Conservation (phyloP, 257 asterid species). For the Jacaranda mimosifolia region DNA sequence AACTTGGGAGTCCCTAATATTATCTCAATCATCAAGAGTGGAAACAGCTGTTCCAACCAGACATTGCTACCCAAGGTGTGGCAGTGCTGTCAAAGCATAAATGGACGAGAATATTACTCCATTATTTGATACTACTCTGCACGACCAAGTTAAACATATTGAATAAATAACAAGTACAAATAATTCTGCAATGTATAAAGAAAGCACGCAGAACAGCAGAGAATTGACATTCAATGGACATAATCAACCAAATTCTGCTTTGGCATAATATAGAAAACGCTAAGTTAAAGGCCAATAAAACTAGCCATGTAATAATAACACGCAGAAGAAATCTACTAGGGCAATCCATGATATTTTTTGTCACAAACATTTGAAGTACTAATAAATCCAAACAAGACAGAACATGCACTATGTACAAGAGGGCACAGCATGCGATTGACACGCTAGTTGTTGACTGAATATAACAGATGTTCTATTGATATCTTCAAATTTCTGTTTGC, state of each 20-base stretch:
- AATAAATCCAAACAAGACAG: slow-evolving; percentile 23
- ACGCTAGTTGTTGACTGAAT: slow-evolving; percentile 5
- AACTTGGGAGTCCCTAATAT: no score
- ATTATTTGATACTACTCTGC: background rate
- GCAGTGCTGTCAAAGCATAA: no score
- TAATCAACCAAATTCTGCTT: slow-evolving; percentile 19
- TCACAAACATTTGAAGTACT: background rate
- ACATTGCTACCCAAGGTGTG: no score
- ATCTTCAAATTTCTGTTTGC: background rate
- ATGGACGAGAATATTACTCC: background rate
- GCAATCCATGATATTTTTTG: background rate
- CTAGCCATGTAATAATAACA: background rate
- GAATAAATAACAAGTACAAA: no score
- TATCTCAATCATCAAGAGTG: no score
- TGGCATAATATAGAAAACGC: background rate
- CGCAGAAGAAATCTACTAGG: background rate
- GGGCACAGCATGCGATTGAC: background rate
- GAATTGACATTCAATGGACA: background rate
- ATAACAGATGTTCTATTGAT: slow-evolving; percentile 14
- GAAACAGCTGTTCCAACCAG: no score
- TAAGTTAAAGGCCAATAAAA: background rate
- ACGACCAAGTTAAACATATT: no score
- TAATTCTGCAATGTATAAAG: no score
- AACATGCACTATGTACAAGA: slow-evolving; percentile 35
- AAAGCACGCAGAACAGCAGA: background rate